These are phyloP conservation scores for Petrea volubilis DNA, from an alignment of 257 asterid species.

Conservation along the genomic window DNA sequence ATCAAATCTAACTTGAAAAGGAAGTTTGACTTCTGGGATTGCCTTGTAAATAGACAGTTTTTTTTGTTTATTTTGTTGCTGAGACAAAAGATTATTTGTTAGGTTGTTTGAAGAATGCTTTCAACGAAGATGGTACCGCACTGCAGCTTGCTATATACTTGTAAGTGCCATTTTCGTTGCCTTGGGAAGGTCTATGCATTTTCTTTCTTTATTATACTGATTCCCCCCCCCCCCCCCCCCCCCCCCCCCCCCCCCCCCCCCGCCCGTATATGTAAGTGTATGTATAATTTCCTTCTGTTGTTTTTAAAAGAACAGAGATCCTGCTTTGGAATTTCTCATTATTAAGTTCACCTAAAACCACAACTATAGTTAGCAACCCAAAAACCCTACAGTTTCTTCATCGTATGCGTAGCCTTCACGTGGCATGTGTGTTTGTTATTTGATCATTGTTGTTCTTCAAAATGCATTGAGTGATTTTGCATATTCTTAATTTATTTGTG, in stretches of 20 bases:
- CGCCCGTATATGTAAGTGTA: background rate
- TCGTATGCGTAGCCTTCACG: background rate
- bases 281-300: constrained; percentile 12
- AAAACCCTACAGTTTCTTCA: constrained; percentile 7
- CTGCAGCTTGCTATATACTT: constrained; percentile 75
- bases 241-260: background rate
- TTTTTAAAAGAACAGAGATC: constrained; percentile 7
- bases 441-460: background rate
- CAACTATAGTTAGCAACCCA: background rate
- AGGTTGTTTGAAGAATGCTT: constrained; percentile 79
- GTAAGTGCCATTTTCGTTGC: constrained; percentile 37
- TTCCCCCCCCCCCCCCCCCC: background rate
- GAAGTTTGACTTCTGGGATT: background rate
- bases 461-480: background rate
- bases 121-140: constrained; percentile 70
- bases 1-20: background rate
- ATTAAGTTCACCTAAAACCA: background rate
- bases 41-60: background rate
- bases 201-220: constrained; percentile 4
- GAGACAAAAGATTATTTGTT: constrained; percentile 21
- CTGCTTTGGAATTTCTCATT: constrained; percentile 8
- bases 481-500: background rate
- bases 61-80: constrained; percentile 18
- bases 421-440: background rate
- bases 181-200: constrained; percentile 13